Evolutionary conservation across 805 yeast species (phyloP).

Genomic region (Barnettozyma vustinii): DNA sequence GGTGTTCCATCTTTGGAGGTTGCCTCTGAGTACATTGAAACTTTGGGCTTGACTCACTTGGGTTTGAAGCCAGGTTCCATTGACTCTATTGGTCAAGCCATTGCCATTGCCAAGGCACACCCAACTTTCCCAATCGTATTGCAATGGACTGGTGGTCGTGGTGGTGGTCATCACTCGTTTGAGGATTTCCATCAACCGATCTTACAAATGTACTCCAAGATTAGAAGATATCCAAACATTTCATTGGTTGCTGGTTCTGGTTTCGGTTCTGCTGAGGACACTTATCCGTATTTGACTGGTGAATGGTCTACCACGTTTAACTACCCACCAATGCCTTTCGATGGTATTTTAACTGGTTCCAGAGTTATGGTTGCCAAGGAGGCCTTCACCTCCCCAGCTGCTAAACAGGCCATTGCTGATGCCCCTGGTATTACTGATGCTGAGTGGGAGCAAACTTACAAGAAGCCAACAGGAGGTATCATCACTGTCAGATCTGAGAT

Average conservation of each 20-base stretch:
- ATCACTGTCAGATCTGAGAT: slow-evolving; percentile 95
- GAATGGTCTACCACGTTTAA: slow-evolving; percentile 83
- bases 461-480: slow-evolving; percentile 94
- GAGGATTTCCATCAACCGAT: slow-evolving; percentile 99
- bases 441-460: slow-evolving; percentile 92
- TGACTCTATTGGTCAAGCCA: slow-evolving; percentile 82
- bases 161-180: slow-evolving; percentile 99
- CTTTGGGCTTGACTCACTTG: slow-evolving; percentile 86
- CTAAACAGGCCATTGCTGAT: slow-evolving; percentile 84
- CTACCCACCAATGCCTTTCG: slow-evolving; percentile 98
- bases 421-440: slow-evolving; percentile 82
- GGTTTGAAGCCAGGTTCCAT: slow-evolving; percentile 98
- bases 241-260: slow-evolving; percentile 96
- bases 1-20: slow-evolving; percentile 99
- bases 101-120: slow-evolving; percentile 90
- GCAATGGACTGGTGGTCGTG: slow-evolving; percentile 99
- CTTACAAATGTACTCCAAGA: slow-evolving; percentile 89
- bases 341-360: slow-evolving; percentile 93
- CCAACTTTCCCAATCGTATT: slow-evolving; percentile 94
- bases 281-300: slow-evolving; percentile 97
- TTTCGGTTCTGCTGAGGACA: slow-evolving; percentile 93
- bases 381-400: slow-evolving; percentile 89
- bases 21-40: slow-evolving; percentile 91
- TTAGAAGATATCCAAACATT: slow-evolving; percentile 87
- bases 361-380: slow-evolving; percentile 97